These are phyloP conservation scores for Fraxinus baroniana DNA, from an alignment of 305 asterid species.

Conservation along the genomic window DNA sequence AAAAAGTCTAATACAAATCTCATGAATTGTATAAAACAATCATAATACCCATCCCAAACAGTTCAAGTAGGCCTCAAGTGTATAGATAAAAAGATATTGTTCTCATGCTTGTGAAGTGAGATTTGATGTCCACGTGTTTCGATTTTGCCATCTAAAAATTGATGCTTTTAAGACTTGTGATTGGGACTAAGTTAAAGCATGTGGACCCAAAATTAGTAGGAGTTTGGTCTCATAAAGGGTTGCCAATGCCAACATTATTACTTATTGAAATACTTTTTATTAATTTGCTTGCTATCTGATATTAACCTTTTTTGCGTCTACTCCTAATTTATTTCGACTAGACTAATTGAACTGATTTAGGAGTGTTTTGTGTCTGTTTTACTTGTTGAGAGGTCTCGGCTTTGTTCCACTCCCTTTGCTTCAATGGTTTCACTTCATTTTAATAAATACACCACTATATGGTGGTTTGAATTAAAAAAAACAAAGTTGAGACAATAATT, in stretches of 20 bases:
- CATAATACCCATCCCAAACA: conserved; percentile 27
- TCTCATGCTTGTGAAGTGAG: conserved; percentile 29
- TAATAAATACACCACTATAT: no score
- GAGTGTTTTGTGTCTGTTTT: no score
- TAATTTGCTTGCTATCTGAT: neutral
- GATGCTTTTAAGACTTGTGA: conserved; percentile 15
- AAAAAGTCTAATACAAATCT: conserved; percentile 18
- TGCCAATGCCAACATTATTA: neutral
- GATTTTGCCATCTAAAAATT: conserved; percentile 11
- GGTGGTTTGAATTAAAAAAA: no score
- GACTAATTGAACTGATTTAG: no score
- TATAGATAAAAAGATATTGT: conserved; percentile 23
- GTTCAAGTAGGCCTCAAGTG: conserved; percentile 15
- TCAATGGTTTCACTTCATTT: no score
- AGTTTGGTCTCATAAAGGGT: conserved; percentile 25
- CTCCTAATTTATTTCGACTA: neutral
- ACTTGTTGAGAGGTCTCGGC: no score
- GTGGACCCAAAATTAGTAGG: conserved; percentile 29
- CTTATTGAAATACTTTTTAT: neutral
- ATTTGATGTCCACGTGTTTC: conserved; percentile 27
- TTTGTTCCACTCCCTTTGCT: no score
- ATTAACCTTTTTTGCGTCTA: neutral
- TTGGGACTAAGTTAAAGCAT: conserved; percentile 17
- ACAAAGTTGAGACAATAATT: no score
- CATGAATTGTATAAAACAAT: conserved; percentile 27